phyloP scores from a whole-genome alignment of 371 early-diverging fungal genomes.

The Mortierella sp. region DNA sequence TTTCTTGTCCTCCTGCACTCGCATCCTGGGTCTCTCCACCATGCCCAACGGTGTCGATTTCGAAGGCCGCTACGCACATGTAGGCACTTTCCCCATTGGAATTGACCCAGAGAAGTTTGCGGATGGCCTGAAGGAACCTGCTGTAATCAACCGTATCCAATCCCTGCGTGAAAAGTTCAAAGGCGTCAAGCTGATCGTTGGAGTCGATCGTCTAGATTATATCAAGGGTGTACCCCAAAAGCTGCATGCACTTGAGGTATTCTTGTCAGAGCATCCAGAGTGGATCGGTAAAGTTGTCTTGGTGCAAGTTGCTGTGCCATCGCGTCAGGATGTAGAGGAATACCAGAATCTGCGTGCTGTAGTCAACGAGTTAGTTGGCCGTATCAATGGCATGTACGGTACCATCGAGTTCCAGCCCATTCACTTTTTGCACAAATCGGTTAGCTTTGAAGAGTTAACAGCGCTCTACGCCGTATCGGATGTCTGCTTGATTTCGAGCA shows the following conservation, averaged over 20 bases:
- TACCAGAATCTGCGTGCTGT: constrained; percentile 92
- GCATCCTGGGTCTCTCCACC: constrained; percentile 93
- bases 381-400: constrained; percentile 95
- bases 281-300: constrained; percentile 95
- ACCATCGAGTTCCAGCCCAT: constrained; percentile 98
- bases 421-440: constrained; percentile 97
- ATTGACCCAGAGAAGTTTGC: constrained; percentile 98
- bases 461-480: constrained; percentile 97
- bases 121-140: constrained; percentile 77
- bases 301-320: constrained; percentile 98
- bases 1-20: constrained; percentile 97
- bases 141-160: constrained; percentile 82
- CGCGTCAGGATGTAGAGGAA: constrained; percentile 97
- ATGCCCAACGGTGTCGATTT: constrained; percentile 94
- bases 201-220: constrained; percentile 99
- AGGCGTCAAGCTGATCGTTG: constrained; percentile 94
- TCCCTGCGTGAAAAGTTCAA: constrained; percentile 88
- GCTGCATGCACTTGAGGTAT: constrained; percentile 95
- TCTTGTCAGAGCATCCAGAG: constrained; percentile 92
- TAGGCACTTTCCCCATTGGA: constrained; percentile 99
- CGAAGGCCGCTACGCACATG: constrained; percentile 90
- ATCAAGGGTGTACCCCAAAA: constrained; percentile 99
- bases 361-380: constrained; percentile 96
- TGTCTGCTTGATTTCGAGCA: constrained; percentile 97
- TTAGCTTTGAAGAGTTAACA: constrained; percentile 95